Conservation (phyloP, 2,329 filamentous ascomycete species). For the Aspergillus versicolor region DNA sequence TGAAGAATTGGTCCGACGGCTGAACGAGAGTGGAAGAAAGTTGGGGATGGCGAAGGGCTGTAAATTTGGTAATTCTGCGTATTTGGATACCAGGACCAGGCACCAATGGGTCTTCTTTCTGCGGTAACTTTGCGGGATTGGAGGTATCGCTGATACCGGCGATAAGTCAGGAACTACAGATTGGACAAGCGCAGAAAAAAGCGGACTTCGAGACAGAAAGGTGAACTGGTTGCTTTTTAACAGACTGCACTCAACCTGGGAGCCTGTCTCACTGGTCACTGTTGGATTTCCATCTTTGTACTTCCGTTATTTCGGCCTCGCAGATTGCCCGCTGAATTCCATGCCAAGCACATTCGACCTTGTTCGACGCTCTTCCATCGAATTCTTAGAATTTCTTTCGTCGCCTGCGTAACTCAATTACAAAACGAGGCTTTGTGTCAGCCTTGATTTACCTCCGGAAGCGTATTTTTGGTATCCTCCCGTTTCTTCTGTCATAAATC, state of each 20-base stretch:
- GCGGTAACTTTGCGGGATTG: constrained; percentile 9
- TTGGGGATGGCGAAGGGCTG: constrained; percentile 7
- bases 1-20: constrained; percentile 3
- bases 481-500: neutral
- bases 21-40: neutral
- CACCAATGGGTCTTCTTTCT: constrained; percentile 10
- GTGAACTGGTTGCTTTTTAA: constrained; percentile 10
- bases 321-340: constrained; percentile 15
- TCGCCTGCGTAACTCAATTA: constrained; percentile 16
- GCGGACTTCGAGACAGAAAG: neutral
- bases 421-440: neutral
- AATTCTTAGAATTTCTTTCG: constrained; percentile 27
- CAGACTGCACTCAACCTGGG: neutral
- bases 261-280: constrained; percentile 3
- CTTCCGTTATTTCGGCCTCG: constrained; percentile 19
- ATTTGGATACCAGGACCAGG: constrained; percentile 19
- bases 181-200: neutral
- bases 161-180: constrained; percentile 12
- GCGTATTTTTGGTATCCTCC: neutral
- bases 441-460: neutral
- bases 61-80: constrained; percentile 6
- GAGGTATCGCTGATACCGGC: constrained; percentile 18
- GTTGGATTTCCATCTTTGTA: constrained; percentile 8
- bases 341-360: constrained; percentile 30
- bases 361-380: constrained; percentile 34